phyloP scores from a whole-genome alignment of 2,329 filamentous ascomycete species.

The Periconia macrospinosa region DNA sequence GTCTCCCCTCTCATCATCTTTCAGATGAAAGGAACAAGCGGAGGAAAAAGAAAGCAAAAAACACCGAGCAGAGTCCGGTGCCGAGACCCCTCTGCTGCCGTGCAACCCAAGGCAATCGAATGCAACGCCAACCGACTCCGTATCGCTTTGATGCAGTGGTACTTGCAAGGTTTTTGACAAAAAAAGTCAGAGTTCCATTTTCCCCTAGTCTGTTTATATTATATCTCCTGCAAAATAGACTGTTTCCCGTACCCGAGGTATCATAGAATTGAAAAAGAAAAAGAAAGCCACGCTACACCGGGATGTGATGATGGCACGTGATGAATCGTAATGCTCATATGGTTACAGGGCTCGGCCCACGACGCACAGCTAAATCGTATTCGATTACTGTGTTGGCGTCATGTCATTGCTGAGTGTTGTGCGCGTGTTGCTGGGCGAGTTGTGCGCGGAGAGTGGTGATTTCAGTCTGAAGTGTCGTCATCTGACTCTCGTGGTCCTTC shows the following conservation, averaged over 20 bases:
- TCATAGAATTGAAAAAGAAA: not conserved
- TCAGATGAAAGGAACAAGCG: not conserved
- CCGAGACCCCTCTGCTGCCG: too few relatives aligned
- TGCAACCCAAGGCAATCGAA: not conserved
- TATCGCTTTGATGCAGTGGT: not conserved
- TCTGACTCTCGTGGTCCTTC: constrained; percentile 52
- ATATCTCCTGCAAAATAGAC: not conserved
- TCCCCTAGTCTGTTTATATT: too few relatives aligned
- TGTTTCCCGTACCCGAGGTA: not conserved
- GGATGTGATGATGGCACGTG: too few relatives aligned
- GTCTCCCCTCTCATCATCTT: too few relatives aligned
- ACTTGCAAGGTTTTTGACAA: not conserved
- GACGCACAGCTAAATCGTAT: not conserved
- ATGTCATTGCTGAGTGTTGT: constrained; percentile 10
- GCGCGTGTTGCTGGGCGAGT: constrained; percentile 38
- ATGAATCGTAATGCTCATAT: not conserved
- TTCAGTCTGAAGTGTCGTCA: constrained; percentile 49
- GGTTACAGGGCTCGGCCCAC: not conserved
- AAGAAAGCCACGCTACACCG: not conserved
- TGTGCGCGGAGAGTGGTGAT: constrained; percentile 43
- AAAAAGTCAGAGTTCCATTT: not conserved
- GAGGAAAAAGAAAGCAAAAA: too few relatives aligned
- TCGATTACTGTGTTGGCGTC: not conserved
- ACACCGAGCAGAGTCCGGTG: too few relatives aligned
- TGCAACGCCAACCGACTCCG: not conserved